Conservation (phyloP, 805 yeast genomes). For the Myxozyma lipomycoides region DNA sequence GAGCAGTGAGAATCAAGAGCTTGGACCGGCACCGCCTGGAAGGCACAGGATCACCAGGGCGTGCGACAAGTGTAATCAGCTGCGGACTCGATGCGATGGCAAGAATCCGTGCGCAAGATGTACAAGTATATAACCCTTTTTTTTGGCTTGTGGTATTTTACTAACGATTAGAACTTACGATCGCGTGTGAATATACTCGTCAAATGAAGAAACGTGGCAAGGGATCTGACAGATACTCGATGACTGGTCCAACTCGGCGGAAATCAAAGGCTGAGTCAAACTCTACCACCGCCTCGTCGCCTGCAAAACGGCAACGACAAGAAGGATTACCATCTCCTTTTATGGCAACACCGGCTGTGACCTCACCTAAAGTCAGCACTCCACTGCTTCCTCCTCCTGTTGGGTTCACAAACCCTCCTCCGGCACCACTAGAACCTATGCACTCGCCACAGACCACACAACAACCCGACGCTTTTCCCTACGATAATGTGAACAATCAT, state of each 20-base stretch:
- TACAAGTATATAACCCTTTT: slow-evolving; percentile 21
- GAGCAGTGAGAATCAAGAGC: too few species aligned
- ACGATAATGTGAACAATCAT: background rate
- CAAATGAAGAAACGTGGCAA: slow-evolving; percentile 47
- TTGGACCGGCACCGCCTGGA: too few species aligned
- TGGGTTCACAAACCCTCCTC: background rate
- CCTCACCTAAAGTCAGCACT: too few species aligned
- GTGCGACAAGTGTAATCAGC: slow-evolving; percentile 47
- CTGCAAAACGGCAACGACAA: background rate
- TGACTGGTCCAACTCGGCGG: slow-evolving; percentile 14
- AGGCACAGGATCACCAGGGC: slow-evolving; percentile 41
- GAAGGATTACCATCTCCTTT: too few species aligned
- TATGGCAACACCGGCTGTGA: too few species aligned
- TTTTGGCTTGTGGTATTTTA: background rate
- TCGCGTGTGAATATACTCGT: slow-evolving; percentile 42
- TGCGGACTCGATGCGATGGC: slow-evolving; percentile 50
- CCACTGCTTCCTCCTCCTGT: too few species aligned
- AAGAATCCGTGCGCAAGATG: slow-evolving; percentile 46
- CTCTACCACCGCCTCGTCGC: slow-evolving; percentile 6
- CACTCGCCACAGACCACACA: too few species aligned
- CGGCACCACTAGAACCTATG: background rate
- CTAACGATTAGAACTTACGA: slow-evolving; percentile 4
- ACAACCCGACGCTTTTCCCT: too few species aligned
- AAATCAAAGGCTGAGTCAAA: slow-evolving; percentile 1
- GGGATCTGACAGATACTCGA: slow-evolving; percentile 34